A percentile compares a stretch with the other conserved stretches of the same genome.
These are phyloP conservation scores for Pythium oligandrum DNA, from an alignment of 352 stramenopile genomes.

Conservation along the genomic window DNA sequence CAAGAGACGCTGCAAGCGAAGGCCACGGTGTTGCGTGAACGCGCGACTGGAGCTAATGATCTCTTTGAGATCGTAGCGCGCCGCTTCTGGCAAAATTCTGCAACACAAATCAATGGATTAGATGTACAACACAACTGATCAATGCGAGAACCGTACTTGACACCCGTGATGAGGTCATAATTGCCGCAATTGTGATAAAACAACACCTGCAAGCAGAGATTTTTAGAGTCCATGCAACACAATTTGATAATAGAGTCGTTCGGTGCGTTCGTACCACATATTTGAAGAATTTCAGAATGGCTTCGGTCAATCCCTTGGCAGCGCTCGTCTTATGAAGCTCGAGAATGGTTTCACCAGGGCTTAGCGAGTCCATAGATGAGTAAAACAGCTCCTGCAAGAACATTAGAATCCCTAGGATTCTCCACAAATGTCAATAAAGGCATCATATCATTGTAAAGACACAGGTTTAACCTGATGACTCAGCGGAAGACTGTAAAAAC, in stretches of 20 bases:
- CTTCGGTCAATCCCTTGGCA: slow-evolving; percentile 3
- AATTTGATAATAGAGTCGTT: neutral
- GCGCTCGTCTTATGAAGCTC: slow-evolving; percentile 9
- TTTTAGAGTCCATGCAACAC: neutral
- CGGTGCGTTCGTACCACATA: slow-evolving; percentile 1
- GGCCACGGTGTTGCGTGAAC: slow-evolving; percentile 4
- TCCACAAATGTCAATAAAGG: too few species aligned
- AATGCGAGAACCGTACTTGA: slow-evolving; percentile 8
- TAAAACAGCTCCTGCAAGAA: slow-evolving; percentile 19
- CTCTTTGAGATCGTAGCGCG: neutral
- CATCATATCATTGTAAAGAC: too few species aligned
- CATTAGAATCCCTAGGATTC: neutral
- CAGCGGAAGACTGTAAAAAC: too few species aligned
- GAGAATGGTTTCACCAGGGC: slow-evolving; percentile 8
- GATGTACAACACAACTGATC: neutral
- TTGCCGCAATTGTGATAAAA: slow-evolving; percentile 14
- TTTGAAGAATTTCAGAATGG: slow-evolving; percentile 8
- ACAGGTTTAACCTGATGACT: too few species aligned
- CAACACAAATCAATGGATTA: neutral
- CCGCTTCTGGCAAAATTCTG: slow-evolving; percentile 3
- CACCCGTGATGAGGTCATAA: slow-evolving; percentile 8
- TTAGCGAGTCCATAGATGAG: slow-evolving; percentile 6
- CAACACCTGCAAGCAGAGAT: neutral
- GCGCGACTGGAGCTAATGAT: slow-evolving; percentile 6
- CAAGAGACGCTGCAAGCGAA: slow-evolving; percentile 2